Conservation (phyloP, 176 grass and related monocot genomes). For the Zea luxurians region DNA sequence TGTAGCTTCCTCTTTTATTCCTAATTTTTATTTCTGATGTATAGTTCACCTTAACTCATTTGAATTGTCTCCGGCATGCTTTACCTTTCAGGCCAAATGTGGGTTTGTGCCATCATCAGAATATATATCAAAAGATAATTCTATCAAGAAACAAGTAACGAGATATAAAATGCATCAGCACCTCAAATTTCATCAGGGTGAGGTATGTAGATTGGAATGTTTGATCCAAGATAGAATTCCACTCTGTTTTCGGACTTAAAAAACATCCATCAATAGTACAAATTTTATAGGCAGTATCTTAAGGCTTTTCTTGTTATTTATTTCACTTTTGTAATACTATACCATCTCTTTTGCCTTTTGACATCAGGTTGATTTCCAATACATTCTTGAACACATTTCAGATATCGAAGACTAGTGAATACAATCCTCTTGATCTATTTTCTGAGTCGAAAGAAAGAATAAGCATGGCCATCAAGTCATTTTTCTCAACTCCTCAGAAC, state of each 20-base stretch:
- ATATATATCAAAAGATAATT: constrained; percentile 75
- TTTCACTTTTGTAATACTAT: constrained; percentile 17
- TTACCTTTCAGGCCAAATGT: constrained; percentile 73
- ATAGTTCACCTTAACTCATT: neutral
- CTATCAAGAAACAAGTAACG: constrained; percentile 82
- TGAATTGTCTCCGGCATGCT: constrained; percentile 3
- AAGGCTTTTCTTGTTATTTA: constrained; percentile 17
- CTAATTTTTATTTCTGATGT: constrained; percentile 24
- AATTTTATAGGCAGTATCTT: neutral
- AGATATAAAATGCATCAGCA: constrained; percentile 93
- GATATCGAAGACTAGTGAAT: constrained; percentile 70
- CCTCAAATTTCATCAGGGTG: constrained; percentile 67
- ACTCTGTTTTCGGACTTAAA: neutral
- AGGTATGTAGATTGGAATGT: constrained; percentile 49
- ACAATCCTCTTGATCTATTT: constrained; percentile 89
- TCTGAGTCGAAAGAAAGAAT: constrained; percentile 89
- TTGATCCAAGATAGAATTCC: constrained; percentile 15
- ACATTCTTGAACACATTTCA: constrained; percentile 55
- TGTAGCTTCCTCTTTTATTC: constrained; percentile 28
- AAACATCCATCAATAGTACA: neutral
- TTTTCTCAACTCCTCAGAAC: constrained; percentile 79
- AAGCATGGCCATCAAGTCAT: constrained; percentile 57
- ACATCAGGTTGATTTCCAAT: constrained; percentile 33
- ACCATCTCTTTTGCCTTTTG: neutral
- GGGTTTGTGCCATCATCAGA: constrained; percentile 89